These are phyloP conservation scores for Aspergillus quadricinctus DNA, from an alignment of 2,329 filamentous ascomycete genomes.

Conservation along the genomic window DNA sequence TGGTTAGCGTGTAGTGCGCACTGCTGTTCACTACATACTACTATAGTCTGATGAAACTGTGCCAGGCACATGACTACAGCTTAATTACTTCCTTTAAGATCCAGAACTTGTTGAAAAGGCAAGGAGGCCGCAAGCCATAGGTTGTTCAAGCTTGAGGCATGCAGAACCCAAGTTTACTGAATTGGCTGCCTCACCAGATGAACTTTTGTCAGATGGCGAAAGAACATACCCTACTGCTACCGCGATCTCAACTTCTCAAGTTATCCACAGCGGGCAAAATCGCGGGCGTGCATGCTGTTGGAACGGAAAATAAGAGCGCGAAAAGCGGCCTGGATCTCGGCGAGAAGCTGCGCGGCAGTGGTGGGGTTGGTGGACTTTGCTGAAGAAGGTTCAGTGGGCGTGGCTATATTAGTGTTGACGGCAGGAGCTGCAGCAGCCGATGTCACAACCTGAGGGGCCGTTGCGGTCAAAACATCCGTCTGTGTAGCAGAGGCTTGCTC, in stretches of 20 bases:
- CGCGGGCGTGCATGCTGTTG: background rate
- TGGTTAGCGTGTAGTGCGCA: conserved; percentile 22
- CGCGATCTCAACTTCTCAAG: background rate
- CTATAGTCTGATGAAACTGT: conserved; percentile 21
- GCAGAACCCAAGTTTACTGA: too few relatives aligned
- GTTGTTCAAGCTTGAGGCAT: too few relatives aligned
- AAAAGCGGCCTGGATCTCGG: background rate
- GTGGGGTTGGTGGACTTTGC: background rate
- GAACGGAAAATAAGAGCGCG: background rate
- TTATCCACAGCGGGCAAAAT: background rate
- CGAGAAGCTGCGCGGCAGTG: background rate
- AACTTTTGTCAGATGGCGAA: too few relatives aligned
- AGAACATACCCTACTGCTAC: too few relatives aligned
- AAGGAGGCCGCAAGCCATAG: conserved; percentile 1
- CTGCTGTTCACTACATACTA: conserved; percentile 25
- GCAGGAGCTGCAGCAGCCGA: background rate
- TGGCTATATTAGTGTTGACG: background rate
- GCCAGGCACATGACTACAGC: conserved; percentile 28
- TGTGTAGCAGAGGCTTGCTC: too few relatives aligned
- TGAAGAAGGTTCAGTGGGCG: background rate
- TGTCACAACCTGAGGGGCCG: background rate
- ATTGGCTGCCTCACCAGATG: too few relatives aligned
- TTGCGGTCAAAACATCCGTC: too few relatives aligned
- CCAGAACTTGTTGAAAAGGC: conserved; percentile 22
- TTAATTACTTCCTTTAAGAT: conserved; percentile 26